Evolutionary conservation across 257 asterid species (phyloP).

Genomic region (Rehmannia glutinosa): DNA sequence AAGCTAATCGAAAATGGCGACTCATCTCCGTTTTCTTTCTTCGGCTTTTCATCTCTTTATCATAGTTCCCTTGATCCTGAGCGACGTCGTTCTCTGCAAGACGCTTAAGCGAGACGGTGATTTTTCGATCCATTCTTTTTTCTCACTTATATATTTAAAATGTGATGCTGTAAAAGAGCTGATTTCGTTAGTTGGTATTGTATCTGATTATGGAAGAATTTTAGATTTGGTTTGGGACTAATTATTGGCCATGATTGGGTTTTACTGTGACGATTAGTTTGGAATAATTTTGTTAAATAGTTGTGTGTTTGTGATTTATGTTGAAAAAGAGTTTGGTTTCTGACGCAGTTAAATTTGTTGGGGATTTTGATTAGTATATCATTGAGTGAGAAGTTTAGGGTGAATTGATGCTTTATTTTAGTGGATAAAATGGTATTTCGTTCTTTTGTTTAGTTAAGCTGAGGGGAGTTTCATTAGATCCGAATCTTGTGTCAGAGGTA

Average conservation of each 20-base stretch:
- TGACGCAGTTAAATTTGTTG: no score
- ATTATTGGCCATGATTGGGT: constrained; percentile 8
- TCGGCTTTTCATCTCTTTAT: constrained; percentile 19
- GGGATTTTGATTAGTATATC: no score
- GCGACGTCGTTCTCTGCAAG: constrained; percentile 60
- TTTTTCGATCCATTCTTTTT: background rate
- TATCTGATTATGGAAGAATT: background rate
- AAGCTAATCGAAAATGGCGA: constrained; percentile 28
- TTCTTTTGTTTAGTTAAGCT: background rate
- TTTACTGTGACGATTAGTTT: constrained; percentile 16
- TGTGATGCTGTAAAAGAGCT: constrained; percentile 5
- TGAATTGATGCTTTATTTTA: background rate
- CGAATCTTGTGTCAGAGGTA: background rate
- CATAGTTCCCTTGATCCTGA: constrained; percentile 31
- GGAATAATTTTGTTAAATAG: background rate
- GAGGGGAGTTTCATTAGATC: background rate
- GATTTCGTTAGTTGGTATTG: background rate
- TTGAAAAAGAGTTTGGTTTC: background rate
- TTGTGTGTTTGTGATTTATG: background rate
- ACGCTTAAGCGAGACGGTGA: constrained; percentile 92
- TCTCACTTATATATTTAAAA: background rate
- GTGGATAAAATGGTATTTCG: background rate
- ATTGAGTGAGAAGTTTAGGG: background rate
- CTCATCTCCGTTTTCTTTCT: constrained; percentile 12
- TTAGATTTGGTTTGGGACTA: background rate